Percentiles rank a stretch among this genome's conserved stretches.
Evolutionary conservation across 2,329 filamentous ascomycete species (phyloP).

Genomic region (Cladosporium austrohemisphaericum): DNA sequence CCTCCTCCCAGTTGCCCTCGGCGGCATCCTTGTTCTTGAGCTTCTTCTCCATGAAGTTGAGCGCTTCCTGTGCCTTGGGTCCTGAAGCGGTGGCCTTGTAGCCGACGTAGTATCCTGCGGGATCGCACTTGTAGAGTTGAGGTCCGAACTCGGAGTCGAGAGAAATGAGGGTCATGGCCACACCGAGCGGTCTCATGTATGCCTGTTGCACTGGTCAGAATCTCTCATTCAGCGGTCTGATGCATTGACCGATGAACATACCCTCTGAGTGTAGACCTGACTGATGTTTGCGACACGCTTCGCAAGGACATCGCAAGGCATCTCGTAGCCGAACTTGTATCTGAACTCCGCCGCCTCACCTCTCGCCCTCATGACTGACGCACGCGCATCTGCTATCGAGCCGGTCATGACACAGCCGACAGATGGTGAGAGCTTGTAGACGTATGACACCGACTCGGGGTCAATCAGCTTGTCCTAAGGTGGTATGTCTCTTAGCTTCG

Average conservation of each 20-base stretch:
- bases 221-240: conserved; percentile 12
- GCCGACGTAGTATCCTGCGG: conserved; percentile 94
- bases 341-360: conserved; percentile 95
- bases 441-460: conserved; percentile 91
- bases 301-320: conserved; percentile 94
- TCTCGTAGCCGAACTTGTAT: conserved; percentile 99
- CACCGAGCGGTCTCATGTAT: conserved; percentile 96
- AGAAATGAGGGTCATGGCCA: conserved; percentile 91
- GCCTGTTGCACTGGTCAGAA: conserved; percentile 54
- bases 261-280: conserved; percentile 97
- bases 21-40: conserved; percentile 97
- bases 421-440: conserved; percentile 93
- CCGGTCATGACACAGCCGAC: conserved; percentile 98
- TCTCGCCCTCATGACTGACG: conserved; percentile 86
- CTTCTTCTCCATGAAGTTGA: conserved; percentile 99
- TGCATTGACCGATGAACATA: conserved; percentile 43
- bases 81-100: conserved; percentile 98
- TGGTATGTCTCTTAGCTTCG: conserved; percentile 19
- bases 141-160: conserved; percentile 89
- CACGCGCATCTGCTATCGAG: conserved; percentile 93
- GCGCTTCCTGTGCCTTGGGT: conserved; percentile 96
- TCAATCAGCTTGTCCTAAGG: conserved; percentile 96
- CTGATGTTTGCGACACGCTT: conserved; percentile 98
- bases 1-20: conserved; percentile 91
- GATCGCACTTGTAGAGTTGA: conserved; percentile 97